Evolutionary conservation across 148 eudicot genomes (phyloP).

Genomic region (Rhododendron ovatum): DNA sequence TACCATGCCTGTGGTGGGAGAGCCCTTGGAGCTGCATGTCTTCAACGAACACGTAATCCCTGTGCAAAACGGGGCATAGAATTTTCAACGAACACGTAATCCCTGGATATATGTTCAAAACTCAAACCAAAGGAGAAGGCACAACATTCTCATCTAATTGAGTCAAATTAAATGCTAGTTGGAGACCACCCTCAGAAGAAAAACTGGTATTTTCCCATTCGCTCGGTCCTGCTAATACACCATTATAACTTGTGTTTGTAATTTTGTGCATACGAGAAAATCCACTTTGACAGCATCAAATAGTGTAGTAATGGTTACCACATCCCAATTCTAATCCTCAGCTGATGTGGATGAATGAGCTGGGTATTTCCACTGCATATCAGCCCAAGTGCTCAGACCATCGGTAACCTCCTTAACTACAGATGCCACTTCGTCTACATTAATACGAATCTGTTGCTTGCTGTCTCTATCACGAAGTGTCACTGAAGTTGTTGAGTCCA

Average conservation of each 20-base stretch:
- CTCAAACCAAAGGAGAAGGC: not conserved
- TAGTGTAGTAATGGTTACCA: not conserved
- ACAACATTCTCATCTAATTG: not conserved
- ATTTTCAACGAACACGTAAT: too few relatives aligned
- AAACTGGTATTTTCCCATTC: not conserved
- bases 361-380: conserved; percentile 65
- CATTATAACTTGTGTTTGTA: not conserved
- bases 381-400: conserved; percentile 81
- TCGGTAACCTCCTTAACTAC: conserved; percentile 74
- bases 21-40: not conserved
- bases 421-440: conserved; percentile 62
- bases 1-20: not conserved
- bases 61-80: not conserved
- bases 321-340: conserved; percentile 29
- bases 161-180: not conserved
- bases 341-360: conserved; percentile 49
- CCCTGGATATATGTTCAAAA: not conserved
- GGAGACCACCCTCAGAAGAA: not conserved
- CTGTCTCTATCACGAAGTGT: conserved; percentile 86
- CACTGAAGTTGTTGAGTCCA: conserved; percentile 64
- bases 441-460: conserved; percentile 78
- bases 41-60: not conserved
- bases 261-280: not conserved
- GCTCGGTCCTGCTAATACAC: not conserved
- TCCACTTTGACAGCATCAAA: not conserved